Evolutionary conservation across 2,329 filamentous ascomycete species (phyloP), one percentile per base, ranked within the genome.

Genomic region (Stemphylium vesicarium): DNA sequence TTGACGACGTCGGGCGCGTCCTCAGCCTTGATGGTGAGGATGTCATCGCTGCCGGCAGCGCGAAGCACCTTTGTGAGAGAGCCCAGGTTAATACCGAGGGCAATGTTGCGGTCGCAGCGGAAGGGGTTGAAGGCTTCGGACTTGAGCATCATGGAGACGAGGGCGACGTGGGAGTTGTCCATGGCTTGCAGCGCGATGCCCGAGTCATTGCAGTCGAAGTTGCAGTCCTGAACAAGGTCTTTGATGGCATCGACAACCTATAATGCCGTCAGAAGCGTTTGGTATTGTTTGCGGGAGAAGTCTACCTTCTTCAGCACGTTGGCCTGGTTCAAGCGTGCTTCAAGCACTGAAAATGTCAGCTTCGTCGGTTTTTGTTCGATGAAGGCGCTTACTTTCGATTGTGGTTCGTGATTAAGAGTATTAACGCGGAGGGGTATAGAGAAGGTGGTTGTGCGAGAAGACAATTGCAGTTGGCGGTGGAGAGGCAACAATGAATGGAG

Each of bases 171-270:
- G 45, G 93, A 98, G 86, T 98, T 99, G 84, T 99, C 95, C 96
- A 99, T 99, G 73, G 95, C 95, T 81, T 99, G 95, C 52, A 99
- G 90, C 46, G 94, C 93, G 73, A 99, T 95, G 60, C 95, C 95
- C 50, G 92, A 94, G 84, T 99, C 96, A 89, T 98, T 99, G 89
- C 96, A 99, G 85, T 99, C 95, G 82, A 99, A 99, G 82, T 99
- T 99, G 88, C 95, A 99, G 82, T 99, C 95, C 80, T 98, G 95
- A 49, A 99, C 95, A 46, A 99, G 88, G 73, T 99, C 95, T 81
- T 97, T 98, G 88, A 99, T 97, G 70, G 96, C 92, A 77, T 99
- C 96, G 72, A 99, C 93, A 62, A 98, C 91, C 92, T 96, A 66
- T 15, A 43, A 16, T 39, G 50, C 62, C 52, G 74, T 66, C 26